Percentiles rank a stretch among this genome's conserved stretches.
Conservation (phyloP, 805 yeast species). For the Yamadazyma kitorensis region DNA sequence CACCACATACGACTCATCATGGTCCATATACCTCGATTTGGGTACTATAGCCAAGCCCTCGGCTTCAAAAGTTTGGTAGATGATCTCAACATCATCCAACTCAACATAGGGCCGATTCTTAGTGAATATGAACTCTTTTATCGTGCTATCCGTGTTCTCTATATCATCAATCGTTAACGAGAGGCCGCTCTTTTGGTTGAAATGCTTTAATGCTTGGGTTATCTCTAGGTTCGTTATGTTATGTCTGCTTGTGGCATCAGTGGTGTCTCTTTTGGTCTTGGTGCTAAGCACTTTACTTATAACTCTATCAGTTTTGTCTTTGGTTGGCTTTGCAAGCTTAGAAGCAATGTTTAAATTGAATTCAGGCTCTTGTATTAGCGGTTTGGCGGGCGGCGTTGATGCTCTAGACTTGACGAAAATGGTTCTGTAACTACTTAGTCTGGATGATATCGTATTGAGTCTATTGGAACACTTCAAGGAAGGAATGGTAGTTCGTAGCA, state of each 20-base stretch:
- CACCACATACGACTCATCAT: conserved; percentile 17
- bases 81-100: conserved; percentile 18
- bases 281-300: too few species aligned
- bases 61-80: conserved; percentile 31
- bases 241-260: conserved; percentile 27
- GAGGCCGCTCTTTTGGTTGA: conserved; percentile 2
- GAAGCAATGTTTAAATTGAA: too few species aligned
- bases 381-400: too few species aligned
- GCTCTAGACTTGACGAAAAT: too few species aligned
- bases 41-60: conserved; percentile 35
- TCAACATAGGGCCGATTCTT: conserved; percentile 17
- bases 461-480: too few species aligned
- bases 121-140: conserved; percentile 23
- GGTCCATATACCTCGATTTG: conserved; percentile 16
- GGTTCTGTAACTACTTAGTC: too few species aligned
- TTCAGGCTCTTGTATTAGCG: too few species aligned
- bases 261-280: conserved; percentile 31
- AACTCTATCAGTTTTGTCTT: too few species aligned
- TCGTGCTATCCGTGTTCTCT: conserved; percentile 18
- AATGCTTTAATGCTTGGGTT: conserved; percentile 16
- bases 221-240: conserved; percentile 24
- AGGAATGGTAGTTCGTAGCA: too few species aligned
- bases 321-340: too few species aligned
- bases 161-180: conserved; percentile 15
- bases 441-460: too few species aligned